phyloP scores from a whole-genome alignment of 2,329 filamentous ascomycete genomes.

The Raffaelea arxii region DNA sequence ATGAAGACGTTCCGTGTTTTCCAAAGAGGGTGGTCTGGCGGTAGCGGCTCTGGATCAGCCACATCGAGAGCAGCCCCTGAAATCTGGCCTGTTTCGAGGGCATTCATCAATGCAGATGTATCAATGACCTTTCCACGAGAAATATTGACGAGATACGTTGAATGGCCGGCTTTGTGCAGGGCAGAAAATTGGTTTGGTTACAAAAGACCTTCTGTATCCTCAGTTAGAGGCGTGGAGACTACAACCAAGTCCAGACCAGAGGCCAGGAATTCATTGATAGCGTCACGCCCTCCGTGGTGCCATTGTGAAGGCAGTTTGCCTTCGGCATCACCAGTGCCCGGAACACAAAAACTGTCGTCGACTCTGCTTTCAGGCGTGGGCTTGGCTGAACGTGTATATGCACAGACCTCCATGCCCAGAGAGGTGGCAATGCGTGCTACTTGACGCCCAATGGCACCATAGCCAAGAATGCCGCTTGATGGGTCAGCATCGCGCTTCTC shows the following conservation, averaged over 20 bases:
- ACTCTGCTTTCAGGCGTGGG: slow-evolving; percentile 46
- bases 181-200: slow-evolving; percentile 22
- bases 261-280: slow-evolving; percentile 30
- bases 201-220: slow-evolving; percentile 29
- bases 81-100: slow-evolving; percentile 27
- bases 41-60: slow-evolving; percentile 57
- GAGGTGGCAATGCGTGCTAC: slow-evolving; percentile 40
- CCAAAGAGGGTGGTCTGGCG: slow-evolving; percentile 50
- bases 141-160: slow-evolving; percentile 50
- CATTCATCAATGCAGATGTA: slow-evolving; percentile 37
- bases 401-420: slow-evolving; percentile 57
- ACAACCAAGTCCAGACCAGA: slow-evolving; percentile 32
- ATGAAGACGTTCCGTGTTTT: slow-evolving; percentile 49
- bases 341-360: slow-evolving; percentile 53
- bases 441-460: slow-evolving; percentile 34
- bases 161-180: slow-evolving; percentile 8
- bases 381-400: slow-evolving; percentile 48
- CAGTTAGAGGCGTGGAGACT: slow-evolving; percentile 29
- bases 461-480: slow-evolving; percentile 29
- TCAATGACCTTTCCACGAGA: slow-evolving; percentile 32
- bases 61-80: slow-evolving; percentile 57
- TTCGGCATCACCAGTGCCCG: slow-evolving; percentile 42
- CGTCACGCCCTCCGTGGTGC: slow-evolving; percentile 26
- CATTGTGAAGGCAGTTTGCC: slow-evolving; percentile 30
- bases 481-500: background rate